Evolutionary conservation across 495 filamentous ascomycete species (phyloP), one percentile per base, ranked within the genome.

Genomic region (Trichocladium uniseriatum): DNA sequence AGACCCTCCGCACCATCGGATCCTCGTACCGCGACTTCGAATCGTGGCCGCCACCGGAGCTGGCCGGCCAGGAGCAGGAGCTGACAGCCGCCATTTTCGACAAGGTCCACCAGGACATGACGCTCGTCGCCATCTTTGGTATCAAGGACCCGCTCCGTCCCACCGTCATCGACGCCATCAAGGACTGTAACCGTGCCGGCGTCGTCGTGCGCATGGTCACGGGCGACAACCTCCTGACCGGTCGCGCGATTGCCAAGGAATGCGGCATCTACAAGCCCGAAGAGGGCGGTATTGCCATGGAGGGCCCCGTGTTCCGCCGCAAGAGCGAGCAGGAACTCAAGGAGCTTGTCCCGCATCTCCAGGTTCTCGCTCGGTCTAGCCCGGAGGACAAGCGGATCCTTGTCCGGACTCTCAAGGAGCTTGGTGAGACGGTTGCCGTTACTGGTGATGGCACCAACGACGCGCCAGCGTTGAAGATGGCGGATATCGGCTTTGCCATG

Each of bases 401-500:
- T 9, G 86, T 89, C 14, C 73, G 76, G 14, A 78, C 78, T 15
- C 78, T 91, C 20, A 88, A 88, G 68, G 68, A 80, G 15, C 75
- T 86, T 20, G 86, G 83, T 7, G 84, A 89, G 53, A 87, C 82
- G 3, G 86, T 91, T 34, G 86, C 86, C 39, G 86, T 91, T 1
- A 94, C 88, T 4, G 88, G 88, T 32, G 88, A 94, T 58, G 88
- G 88, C 14, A 94, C 88, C 31, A 94, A 94, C 56, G 88, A 94
- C 65, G 88, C 86, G 1, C 88, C 88, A 10, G 88, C 88, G 41
- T 73, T 94, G 51, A 87, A 86, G 58, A 82, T 82, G 55, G 87
- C 88, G 14, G 88, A 94, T 67, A 86, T 94, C 28, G 88, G 88
- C n/a, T 94, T 94, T 65, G 89, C 88, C 48, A 94, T 94, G 88